Evolutionary conservation across 202 grass and related monocot genomes (phyloP).

Genomic region (Elaeis oleifera): DNA sequence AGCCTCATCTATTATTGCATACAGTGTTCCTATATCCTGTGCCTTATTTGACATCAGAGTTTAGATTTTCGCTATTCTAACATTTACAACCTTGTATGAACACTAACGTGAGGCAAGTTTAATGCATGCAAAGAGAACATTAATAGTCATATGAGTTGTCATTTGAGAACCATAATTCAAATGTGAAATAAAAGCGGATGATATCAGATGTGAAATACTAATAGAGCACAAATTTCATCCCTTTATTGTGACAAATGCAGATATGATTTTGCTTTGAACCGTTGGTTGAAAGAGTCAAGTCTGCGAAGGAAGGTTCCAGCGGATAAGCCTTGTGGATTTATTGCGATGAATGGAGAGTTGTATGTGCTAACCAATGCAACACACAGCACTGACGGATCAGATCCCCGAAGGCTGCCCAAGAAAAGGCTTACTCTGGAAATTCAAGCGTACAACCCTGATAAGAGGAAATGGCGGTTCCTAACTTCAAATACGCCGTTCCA

Average conservation of each 20-base stretch:
- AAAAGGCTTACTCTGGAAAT: constrained; percentile 43
- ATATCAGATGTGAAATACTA: background rate
- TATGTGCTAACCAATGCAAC: constrained; percentile 45
- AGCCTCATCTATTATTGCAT: too few species aligned
- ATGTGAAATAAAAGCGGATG: background rate
- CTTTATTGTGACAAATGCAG: constrained; percentile 32
- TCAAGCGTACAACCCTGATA: constrained; percentile 62
- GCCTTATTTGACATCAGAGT: too few species aligned
- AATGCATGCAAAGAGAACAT: too few species aligned
- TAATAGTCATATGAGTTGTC: too few species aligned
- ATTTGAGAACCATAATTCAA: too few species aligned
- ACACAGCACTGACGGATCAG: constrained; percentile 15
- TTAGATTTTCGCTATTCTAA: too few species aligned
- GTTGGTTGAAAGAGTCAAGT: constrained; percentile 52
- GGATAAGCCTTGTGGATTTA: constrained; percentile 46
- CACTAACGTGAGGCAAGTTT: too few species aligned
- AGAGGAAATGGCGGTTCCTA: constrained; percentile 62
- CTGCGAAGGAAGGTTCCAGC: constrained; percentile 51
- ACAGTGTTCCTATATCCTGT: too few species aligned
- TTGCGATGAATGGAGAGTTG: constrained; percentile 61
- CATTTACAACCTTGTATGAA: too few species aligned
- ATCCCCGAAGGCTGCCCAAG: constrained; percentile 35
- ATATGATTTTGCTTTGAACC: constrained; percentile 57
- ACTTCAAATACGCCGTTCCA: constrained; percentile 42
- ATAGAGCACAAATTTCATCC: background rate